Conservation (phyloP, 1,139 yeast genomes). For the Candida neerlandica region DNA sequence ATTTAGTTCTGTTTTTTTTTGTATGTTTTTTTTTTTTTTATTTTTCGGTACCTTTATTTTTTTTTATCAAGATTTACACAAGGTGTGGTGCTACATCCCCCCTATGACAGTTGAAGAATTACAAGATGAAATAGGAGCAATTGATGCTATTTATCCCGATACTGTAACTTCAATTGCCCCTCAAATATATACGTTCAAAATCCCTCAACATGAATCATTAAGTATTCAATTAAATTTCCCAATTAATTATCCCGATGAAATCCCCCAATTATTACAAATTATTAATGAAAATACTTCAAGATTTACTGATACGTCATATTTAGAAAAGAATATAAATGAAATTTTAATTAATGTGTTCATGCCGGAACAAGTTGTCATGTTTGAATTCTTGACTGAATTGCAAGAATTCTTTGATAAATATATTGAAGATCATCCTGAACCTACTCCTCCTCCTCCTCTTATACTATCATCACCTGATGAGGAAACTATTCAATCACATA, state of each 20-base stretch:
- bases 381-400: conserved; percentile 72
- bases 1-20: no score
- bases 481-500: background rate
- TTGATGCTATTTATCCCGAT: conserved; percentile 87
- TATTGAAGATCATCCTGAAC: conserved; percentile 22
- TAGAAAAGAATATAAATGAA: conserved; percentile 46
- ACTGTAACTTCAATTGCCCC: conserved; percentile 35
- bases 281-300: conserved; percentile 31
- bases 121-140: conserved; percentile 77
- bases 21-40: no score
- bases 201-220: conserved; percentile 67
- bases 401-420: conserved; percentile 51
- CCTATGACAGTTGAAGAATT: conserved; percentile 60
- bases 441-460: conserved; percentile 8
- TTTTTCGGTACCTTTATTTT: no score
- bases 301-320: conserved; percentile 46
- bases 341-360: conserved; percentile 52
- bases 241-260: conserved; percentile 62
- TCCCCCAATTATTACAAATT: conserved; percentile 60
- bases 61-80: background rate
- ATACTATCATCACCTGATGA: conserved; percentile 15
- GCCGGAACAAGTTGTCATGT: conserved; percentile 72
- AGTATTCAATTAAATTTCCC: conserved; percentile 72
- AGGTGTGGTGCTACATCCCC: no score
- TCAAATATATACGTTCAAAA: conserved; percentile 49